phyloP scores from a whole-genome alignment of 352 stramenopile genomes.

The Globisporangium acanthophoron region DNA sequence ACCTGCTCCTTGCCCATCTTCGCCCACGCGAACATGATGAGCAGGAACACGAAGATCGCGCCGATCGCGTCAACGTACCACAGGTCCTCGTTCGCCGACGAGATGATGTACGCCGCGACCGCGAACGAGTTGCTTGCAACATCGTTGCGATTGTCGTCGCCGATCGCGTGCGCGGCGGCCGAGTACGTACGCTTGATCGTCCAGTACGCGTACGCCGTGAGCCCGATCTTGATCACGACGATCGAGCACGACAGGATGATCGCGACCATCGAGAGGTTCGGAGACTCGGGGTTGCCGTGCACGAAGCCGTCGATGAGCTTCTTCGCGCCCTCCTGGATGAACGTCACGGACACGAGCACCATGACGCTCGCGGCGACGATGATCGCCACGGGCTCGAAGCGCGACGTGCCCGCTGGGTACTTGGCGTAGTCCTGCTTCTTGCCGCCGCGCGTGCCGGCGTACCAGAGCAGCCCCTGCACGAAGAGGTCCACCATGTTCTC shows the following conservation, averaged over 20 bases:
- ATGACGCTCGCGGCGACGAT: slow-evolving; percentile 91
- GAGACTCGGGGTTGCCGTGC: slow-evolving; percentile 61
- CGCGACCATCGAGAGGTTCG: slow-evolving; percentile 80
- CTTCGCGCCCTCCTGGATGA: slow-evolving; percentile 52
- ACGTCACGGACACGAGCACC: slow-evolving; percentile 87
- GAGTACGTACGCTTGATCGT: slow-evolving; percentile 49
- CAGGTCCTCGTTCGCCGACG: slow-evolving; percentile 30
- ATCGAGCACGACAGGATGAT: slow-evolving; percentile 72
- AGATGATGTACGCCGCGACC: slow-evolving; percentile 63
- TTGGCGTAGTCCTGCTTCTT: slow-evolving; percentile 81
- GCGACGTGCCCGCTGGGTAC: slow-evolving; percentile 89
- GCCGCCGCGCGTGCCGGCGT: slow-evolving; percentile 75
- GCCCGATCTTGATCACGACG: slow-evolving; percentile 61
- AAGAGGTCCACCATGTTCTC: slow-evolving; percentile 93
- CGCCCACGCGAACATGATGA: slow-evolving; percentile 92
- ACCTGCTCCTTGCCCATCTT: slow-evolving; percentile 91
- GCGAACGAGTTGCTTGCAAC: slow-evolving; percentile 89
- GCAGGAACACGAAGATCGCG: slow-evolving; percentile 91
- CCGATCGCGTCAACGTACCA: slow-evolving; percentile 92
- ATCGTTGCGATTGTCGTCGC: slow-evolving; percentile 95
- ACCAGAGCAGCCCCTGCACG: slow-evolving; percentile 86
- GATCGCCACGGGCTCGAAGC: slow-evolving; percentile 91
- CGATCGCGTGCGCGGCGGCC: slow-evolving; percentile 45
- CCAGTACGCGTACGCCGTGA: slow-evolving; percentile 62
- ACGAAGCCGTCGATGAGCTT: slow-evolving; percentile 44